These are phyloP conservation scores for Lachnellula occidentalis DNA, from an alignment of 2,329 filamentous ascomycete genomes.

Conservation along the genomic window DNA sequence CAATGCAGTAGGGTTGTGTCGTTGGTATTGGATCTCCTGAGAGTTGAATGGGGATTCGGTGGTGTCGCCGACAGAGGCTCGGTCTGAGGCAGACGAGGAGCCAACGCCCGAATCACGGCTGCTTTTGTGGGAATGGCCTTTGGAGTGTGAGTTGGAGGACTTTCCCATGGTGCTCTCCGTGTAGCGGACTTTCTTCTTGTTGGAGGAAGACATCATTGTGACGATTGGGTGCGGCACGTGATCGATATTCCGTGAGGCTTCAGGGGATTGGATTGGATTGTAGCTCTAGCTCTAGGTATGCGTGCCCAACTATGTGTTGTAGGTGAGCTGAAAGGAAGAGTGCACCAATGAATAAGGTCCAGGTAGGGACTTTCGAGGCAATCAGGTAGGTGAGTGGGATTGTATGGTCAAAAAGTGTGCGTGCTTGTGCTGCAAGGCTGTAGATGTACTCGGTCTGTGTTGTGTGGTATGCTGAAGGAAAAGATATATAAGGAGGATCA, in stretches of 20 bases:
- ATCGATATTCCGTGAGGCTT: neutral
- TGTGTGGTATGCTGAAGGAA: neutral
- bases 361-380: neutral
- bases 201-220: slow-evolving; percentile 19
- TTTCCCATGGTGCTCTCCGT: slow-evolving; percentile 18
- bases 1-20: slow-evolving; percentile 16
- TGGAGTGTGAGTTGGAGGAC: slow-evolving; percentile 1
- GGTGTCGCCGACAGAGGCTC: slow-evolving; percentile 22
- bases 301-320: neutral
- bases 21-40: slow-evolving; percentile 17
- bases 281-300: neutral
- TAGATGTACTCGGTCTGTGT: neutral
- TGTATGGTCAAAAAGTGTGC: neutral
- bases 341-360: neutral
- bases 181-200: slow-evolving; percentile 26
- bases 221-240: slow-evolving; percentile 2
- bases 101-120: slow-evolving; percentile 24
- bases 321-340: neutral
- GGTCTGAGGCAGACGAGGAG: slow-evolving; percentile 19
- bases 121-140: slow-evolving; percentile 12
- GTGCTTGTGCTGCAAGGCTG: slow-evolving; percentile 1
- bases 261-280: neutral
- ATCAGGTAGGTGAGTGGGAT: neutral
- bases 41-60: slow-evolving; percentile 13
- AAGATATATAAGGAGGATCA: neutral